phyloP scores from a whole-genome alignment of 1,139 yeast species.

The Taphrina confusa region DNA sequence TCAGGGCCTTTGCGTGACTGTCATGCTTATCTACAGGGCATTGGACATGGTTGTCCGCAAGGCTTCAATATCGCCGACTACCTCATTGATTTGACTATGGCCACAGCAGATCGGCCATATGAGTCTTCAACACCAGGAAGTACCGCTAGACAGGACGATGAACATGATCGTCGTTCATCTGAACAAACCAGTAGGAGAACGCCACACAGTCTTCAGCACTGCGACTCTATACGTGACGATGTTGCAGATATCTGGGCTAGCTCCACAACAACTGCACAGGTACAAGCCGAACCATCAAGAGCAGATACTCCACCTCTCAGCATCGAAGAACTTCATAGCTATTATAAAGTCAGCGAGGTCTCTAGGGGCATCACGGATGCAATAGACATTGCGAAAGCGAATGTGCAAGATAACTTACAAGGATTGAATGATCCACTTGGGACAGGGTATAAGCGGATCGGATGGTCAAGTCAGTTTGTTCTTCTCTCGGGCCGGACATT shows the following conservation, averaged over 20 bases:
- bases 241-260: slow-evolving; percentile 26
- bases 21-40: slow-evolving; percentile 68
- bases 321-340: background rate
- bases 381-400: background rate
- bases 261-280: background rate
- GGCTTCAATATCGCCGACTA: slow-evolving; percentile 95
- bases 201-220: slow-evolving; percentile 12
- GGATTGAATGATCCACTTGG: slow-evolving; percentile 20
- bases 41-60: slow-evolving; percentile 80
- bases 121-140: too few relatives aligned
- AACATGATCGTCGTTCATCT: too few relatives aligned
- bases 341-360: slow-evolving; percentile 11
- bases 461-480: slow-evolving; percentile 49
- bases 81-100: slow-evolving; percentile 84
- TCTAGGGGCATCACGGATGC: slow-evolving; percentile 2
- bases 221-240: slow-evolving; percentile 17
- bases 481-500: slow-evolving; percentile 83
- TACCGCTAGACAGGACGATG: too few relatives aligned
- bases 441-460: slow-evolving; percentile 19
- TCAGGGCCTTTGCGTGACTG: slow-evolving; percentile 63
- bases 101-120: slow-evolving; percentile 41
- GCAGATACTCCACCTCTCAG: background rate
- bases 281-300: too few relatives aligned
- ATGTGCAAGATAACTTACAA: background rate
- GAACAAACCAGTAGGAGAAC: too few relatives aligned